phyloP scores from a whole-genome alignment of 306 rosid genomes.

The Quercus cerris region DNA sequence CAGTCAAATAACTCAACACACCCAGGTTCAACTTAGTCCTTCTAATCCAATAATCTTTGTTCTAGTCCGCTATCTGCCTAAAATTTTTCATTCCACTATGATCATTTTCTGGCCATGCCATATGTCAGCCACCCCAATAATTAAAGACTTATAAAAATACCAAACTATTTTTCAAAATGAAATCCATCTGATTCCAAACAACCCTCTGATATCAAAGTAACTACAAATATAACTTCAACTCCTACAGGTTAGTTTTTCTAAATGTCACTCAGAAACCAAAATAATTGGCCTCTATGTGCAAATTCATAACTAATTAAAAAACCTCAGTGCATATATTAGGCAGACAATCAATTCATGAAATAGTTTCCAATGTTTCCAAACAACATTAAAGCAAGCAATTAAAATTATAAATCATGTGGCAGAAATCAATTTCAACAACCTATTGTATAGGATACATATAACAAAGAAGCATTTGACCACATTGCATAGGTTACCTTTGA shows the following conservation, averaged over 20 bases:
- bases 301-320: not conserved
- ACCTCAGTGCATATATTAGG: not conserved
- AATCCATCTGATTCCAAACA: not conserved
- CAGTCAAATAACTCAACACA: not conserved
- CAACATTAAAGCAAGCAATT: not conserved
- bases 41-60: not conserved
- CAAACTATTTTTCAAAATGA: not conserved
- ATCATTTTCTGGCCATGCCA: not conserved
- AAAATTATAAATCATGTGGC: not conserved
- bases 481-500: constrained; percentile 63
- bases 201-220: not conserved
- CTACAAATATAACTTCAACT: not conserved
- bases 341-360: not conserved
- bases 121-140: not conserved
- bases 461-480: too few species aligned
- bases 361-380: not conserved
- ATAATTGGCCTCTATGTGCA: not conserved
- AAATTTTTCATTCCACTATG: not conserved
- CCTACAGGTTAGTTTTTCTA: not conserved
- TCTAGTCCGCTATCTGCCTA: not conserved
- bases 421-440: not conserved
- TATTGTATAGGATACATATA: not conserved
- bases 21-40: not conserved
- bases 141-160: not conserved
- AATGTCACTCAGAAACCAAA: not conserved